These are phyloP conservation scores for Boehmeria nivea DNA, from an alignment of 306 rosid species.

Conservation along the genomic window DNA sequence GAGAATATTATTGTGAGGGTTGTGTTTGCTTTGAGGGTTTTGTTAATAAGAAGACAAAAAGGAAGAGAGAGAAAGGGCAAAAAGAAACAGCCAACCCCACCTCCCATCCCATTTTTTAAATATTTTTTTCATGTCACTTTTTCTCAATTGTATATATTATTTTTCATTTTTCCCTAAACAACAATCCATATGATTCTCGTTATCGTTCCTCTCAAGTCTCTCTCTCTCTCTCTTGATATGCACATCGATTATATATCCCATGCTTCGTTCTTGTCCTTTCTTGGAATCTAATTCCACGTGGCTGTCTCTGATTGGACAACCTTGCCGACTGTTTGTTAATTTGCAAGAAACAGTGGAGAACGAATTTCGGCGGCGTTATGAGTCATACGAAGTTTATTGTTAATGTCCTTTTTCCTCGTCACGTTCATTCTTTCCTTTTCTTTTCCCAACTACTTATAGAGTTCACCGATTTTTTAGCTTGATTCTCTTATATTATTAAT, in stretches of 20 bases:
- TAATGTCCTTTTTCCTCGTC: slow-evolving; percentile 40
- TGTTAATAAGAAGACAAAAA: slow-evolving; percentile 66
- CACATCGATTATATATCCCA: slow-evolving; percentile 44
- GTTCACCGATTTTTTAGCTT: not conserved
- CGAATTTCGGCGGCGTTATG: slow-evolving; percentile 62
- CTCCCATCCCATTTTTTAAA: slow-evolving; percentile 13
- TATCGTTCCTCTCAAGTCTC: slow-evolving; percentile 48
- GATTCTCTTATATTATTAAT: too few relatives aligned
- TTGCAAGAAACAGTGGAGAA: slow-evolving; percentile 28
- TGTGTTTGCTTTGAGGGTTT: slow-evolving; percentile 61
- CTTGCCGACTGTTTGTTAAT: slow-evolving; percentile 5
- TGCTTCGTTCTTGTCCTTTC: slow-evolving; percentile 73
- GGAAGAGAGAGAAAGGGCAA: slow-evolving; percentile 26
- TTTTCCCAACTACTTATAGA: not conserved
- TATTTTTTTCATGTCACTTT: slow-evolving; percentile 12
- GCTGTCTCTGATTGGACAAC: slow-evolving; percentile 21
- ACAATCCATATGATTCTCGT: slow-evolving; percentile 32
- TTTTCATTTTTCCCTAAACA: slow-evolving; percentile 29
- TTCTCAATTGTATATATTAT: not conserved
- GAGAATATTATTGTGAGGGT: slow-evolving; percentile 23
- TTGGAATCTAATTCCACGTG: slow-evolving; percentile 52
- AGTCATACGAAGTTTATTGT: slow-evolving; percentile 15
- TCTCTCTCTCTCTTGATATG: slow-evolving; percentile 3
- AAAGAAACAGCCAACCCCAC: slow-evolving; percentile 8
- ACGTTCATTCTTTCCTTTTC: not conserved